A percentile compares a stretch with the other conserved stretches of the same genome.
Conservation (phyloP, 2,329 filamentous ascomycete species). For the Sporothrix humicola region DNA sequence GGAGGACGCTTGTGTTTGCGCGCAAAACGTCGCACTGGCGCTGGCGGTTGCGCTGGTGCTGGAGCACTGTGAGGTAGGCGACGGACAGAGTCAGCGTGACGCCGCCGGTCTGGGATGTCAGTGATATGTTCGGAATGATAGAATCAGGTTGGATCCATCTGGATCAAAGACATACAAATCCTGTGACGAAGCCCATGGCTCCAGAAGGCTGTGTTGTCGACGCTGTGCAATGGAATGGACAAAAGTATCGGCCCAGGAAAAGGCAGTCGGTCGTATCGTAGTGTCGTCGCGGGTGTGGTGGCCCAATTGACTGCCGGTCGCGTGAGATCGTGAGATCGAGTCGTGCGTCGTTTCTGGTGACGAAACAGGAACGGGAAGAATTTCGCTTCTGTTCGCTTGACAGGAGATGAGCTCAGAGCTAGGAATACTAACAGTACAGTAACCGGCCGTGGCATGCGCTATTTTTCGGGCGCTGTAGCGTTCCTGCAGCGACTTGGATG, state of each 20-base stretch:
- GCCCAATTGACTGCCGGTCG: slow-evolving; percentile 21
- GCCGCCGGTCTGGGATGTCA: slow-evolving; percentile 66
- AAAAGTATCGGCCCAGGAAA: not conserved
- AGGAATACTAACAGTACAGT: not conserved
- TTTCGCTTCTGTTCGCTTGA: not conserved
- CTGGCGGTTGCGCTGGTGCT: slow-evolving; percentile 72
- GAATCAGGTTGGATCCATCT: too few species aligned
- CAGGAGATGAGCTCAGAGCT: not conserved
- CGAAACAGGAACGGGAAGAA: slow-evolving; percentile 1
- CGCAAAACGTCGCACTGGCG: slow-evolving; percentile 62
- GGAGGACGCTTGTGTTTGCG: slow-evolving; percentile 61
- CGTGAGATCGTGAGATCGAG: slow-evolving; percentile 7
- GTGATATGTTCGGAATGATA: not conserved
- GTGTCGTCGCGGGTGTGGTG: not conserved
- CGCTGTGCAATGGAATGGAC: not conserved
- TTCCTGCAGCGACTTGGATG: not conserved
- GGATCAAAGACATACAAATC: slow-evolving; percentile 62
- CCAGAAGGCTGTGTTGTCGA: not conserved
- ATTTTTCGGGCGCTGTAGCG: slow-evolving; percentile 26
- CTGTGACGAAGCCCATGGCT: slow-evolving; percentile 73
- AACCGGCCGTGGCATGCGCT: slow-evolving; percentile 25
- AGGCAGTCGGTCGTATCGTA: not conserved
- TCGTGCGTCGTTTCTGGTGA: slow-evolving; percentile 15
- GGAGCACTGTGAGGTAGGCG: slow-evolving; percentile 72
- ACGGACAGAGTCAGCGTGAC: slow-evolving; percentile 75